A percentile compares a stretch with the other conserved stretches of the same genome.
Evolutionary conservation across 768 basidiomycete genomes (phyloP).

Genomic region (Termitomyces sp.): DNA sequence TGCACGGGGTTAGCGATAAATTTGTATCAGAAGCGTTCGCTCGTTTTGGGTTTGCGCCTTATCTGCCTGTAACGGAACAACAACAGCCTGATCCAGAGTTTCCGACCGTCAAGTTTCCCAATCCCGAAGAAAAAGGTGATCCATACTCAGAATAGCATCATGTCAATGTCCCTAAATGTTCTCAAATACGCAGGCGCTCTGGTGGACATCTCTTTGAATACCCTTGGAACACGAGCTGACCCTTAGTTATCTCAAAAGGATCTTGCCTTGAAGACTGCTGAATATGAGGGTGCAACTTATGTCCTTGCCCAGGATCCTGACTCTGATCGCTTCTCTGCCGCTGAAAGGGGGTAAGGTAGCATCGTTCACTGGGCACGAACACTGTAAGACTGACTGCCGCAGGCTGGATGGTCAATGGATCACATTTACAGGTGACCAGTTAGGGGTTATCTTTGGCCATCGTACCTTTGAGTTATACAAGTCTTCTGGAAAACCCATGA

Average conservation of each 20-base stretch:
- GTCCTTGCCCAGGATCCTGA: slow-evolving; percentile 90
- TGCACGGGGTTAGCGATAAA: slow-evolving; percentile 83
- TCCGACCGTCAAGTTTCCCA: slow-evolving; percentile 79
- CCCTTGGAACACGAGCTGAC: not conserved
- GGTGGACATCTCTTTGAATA: slow-evolving; percentile 22
- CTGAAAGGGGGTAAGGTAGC: slow-evolving; percentile 50
- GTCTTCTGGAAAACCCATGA: slow-evolving; percentile 34
- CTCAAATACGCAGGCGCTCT: slow-evolving; percentile 34
- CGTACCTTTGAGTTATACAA: slow-evolving; percentile 37
- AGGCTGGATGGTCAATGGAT: slow-evolving; percentile 52
- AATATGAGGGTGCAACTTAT: slow-evolving; percentile 44
- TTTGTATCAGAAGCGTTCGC: slow-evolving; percentile 55
- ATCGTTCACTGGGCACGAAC: not conserved
- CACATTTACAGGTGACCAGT: slow-evolving; percentile 79
- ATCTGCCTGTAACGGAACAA: slow-evolving; percentile 60
- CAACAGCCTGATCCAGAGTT: slow-evolving; percentile 77
- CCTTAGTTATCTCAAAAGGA: slow-evolving; percentile 38
- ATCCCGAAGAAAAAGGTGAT: slow-evolving; percentile 84
- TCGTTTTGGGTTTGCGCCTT: slow-evolving; percentile 51
- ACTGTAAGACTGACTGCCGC: slow-evolving; percentile 18
- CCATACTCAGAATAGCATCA: not conserved
- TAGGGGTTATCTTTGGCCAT: slow-evolving; percentile 51
- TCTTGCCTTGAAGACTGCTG: slow-evolving; percentile 61
- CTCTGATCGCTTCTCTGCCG: slow-evolving; percentile 76
- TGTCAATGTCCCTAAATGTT: not conserved